Base-by-base conservation (phyloP, 768 basidiomycete genomes). In the Termitomyces sp. region DNA sequence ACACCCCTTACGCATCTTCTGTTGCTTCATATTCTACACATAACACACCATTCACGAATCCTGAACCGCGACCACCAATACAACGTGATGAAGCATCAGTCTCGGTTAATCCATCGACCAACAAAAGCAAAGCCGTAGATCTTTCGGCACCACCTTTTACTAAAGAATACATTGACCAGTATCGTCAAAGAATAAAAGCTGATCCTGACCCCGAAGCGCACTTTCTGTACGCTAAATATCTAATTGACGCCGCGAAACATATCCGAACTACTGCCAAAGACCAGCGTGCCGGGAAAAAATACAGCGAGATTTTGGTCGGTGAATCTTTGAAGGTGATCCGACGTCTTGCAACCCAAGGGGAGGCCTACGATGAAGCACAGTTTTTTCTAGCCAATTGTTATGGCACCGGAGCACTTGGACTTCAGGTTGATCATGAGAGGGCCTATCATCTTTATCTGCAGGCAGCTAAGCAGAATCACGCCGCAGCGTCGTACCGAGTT, bases 171-270 rank as follows among this genome's bases (percentile, higher is more conserved):
- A 95, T 99, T 65, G 97, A 99, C 69, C 89, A 97, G 70, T 99
- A 99, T 75, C 91, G 97, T 20, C 89, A 91, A 58, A 87, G 97
- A 54, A 97, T 99, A 76, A 98, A 98, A 73, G 89, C 85, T 31
- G 97, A 99, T 72, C 95, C 95, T 2, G 97, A 99, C 70, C 96
- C 96, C 0, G 97, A 98, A 72, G 93, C 95, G 27, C 97, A 98
- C 70, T 98, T 98, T 72, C 78, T 89, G 27, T 99, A 97, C 69
- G 93, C 95, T n/a, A 98, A 96, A 75, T 99, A 98, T 71, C 86
- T 99, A 59, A 95, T 99, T 70, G 97, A 98, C 67, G 97, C 97
- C 33, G 97, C 97, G 15, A 94, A 92, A 76, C 89, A 95, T 72
- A 87, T 98, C 62, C 85, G 92, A 18, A 75, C 80, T 11, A 79